Percentiles rank a stretch among this genome's conserved stretches.
phyloP scores from a whole-genome alignment of 2,329 filamentous ascomycete species.

The Pyricularia sp. region DNA sequence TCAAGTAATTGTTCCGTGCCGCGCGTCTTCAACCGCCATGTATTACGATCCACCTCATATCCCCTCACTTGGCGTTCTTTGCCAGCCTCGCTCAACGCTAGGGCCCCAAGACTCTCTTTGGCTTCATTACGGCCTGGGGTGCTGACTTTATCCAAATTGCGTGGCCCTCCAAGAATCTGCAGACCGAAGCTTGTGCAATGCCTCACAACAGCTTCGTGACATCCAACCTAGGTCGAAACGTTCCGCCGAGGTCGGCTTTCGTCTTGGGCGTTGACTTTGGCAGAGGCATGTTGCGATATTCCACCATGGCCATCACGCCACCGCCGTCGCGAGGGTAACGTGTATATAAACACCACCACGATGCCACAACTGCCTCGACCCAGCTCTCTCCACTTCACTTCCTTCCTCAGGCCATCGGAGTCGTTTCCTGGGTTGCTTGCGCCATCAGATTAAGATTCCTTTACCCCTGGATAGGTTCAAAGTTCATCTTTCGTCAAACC shows the following conservation, averaged over 20 bases:
- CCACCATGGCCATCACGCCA: neutral
- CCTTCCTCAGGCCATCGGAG: slow-evolving; percentile 1
- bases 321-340: neutral
- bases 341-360: neutral
- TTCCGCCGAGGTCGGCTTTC: neutral
- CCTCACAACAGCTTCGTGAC: neutral
- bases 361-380: neutral
- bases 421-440: neutral
- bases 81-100: neutral
- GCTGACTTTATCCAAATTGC: neutral
- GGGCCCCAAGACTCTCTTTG: neutral
- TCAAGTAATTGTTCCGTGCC: neutral
- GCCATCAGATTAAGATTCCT: neutral
- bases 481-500: neutral
- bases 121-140: neutral
- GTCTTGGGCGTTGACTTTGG: neutral
- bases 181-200: neutral
- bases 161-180: neutral
- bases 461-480: neutral
- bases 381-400: neutral
- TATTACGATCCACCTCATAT: neutral
- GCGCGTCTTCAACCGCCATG: neutral
- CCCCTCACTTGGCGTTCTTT: neutral
- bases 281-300: neutral
- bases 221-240: neutral